Base-by-base conservation (phyloP, 2,329 filamentous ascomycete species). In the Aspergillus tamarii region DNA sequence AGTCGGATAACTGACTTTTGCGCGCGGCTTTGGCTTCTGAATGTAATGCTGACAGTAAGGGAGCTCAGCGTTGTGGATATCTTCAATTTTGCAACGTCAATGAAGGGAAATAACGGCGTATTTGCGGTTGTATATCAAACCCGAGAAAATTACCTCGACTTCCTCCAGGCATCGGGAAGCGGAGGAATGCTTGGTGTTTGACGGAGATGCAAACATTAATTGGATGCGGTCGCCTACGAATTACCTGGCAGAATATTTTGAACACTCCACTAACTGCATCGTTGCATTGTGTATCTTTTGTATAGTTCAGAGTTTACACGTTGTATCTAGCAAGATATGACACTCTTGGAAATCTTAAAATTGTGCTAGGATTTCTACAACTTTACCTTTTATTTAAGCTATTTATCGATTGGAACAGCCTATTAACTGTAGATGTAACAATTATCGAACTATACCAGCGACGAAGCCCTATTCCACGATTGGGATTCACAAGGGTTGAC, bases 191-290 rank as follows among this genome's bases (percentile, higher is more conserved):
- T 45, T 12, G n/a, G 59, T 74, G 73, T 76, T 75, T 73, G 73
- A 59, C 57, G 59, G 11, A 26, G 56, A 72, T 75, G 74, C 74
- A 76, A 74, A 77, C 73, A 67, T 53, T 34, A 26, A 56, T 58
- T 26, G 32, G 28, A 48, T 26, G 45, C 21, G 45, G 45, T 46
- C 21, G 11, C 5, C 12, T 4, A 26, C n/a, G 21, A 26, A 26
- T 14, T 28, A 48, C 6, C 12, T 14, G 45, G 45, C 45, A 48
- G 45, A 48, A 48, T 48, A 14, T 19, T 48, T 48, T 48, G 21
- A 48, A 48, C 21, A 48, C 45, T 48, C 12, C 6, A 14, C 28
- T 0, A 8, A 23, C 14, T 48, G 45, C 12, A 5, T 48, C 7
- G 23, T 28, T 26, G 45, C 28, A 48, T 48, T 16, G 45, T 48